phyloP scores from a whole-genome alignment of 192 early-diverging fungal species.

The Podila epigama region DNA sequence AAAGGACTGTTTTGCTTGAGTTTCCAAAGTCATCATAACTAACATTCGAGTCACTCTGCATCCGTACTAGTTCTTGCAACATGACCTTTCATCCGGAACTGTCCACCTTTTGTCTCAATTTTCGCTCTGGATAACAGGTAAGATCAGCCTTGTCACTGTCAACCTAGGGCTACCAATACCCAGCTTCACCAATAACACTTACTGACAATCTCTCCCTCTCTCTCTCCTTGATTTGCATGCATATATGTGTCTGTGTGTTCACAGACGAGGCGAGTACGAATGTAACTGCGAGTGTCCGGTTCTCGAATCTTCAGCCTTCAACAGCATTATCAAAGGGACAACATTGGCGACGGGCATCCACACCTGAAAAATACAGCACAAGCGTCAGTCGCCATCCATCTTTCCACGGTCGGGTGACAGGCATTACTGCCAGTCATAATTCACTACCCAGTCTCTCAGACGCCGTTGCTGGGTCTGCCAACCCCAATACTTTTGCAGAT shows the following conservation, averaged over 20 bases:
- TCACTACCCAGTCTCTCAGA: conserved; percentile 35
- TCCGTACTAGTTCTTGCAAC: conserved; percentile 9
- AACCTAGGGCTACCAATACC: no score
- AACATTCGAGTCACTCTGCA: no score
- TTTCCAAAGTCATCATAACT: no score
- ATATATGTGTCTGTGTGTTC: neutral
- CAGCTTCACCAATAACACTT: no score
- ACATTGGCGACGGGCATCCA: conserved; percentile 37
- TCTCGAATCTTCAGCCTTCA: neutral
- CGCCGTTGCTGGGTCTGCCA: neutral
- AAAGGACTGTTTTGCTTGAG: no score
- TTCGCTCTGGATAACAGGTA: conserved; percentile 36
- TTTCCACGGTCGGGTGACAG: conserved; percentile 8
- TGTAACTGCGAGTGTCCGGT: neutral
- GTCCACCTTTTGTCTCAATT: conserved; percentile 20
- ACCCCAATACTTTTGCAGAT: neutral
- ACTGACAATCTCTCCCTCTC: no score
- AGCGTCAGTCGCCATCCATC: conserved; percentile 4
- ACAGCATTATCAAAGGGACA: conserved; percentile 3
- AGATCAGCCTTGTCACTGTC: conserved; percentile 3
- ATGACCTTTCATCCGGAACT: conserved; percentile 5
- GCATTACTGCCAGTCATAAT: conserved; percentile 11
- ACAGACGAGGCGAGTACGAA: no score
- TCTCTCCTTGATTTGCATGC: no score
- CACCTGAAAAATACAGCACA: conserved; percentile 14